Percentiles rank a stretch among this genome's conserved stretches.
phyloP scores from a whole-genome alignment of 2,329 filamentous ascomycete species.

The Exserohilum turcica region DNA sequence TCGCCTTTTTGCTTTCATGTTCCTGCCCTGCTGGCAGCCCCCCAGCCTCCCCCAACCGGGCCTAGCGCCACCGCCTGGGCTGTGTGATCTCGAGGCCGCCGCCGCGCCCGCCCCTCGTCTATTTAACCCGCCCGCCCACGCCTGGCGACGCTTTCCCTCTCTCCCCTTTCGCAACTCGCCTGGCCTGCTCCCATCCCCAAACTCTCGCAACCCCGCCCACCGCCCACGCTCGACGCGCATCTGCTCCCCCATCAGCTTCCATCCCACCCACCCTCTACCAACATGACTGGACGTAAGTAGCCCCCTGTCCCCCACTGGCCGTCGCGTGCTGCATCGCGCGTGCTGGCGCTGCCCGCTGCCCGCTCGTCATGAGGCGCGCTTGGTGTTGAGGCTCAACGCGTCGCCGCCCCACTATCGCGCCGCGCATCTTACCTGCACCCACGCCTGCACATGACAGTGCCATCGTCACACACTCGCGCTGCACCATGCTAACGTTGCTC shows the following conservation, averaged over 20 bases:
- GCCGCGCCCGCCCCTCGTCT: slow-evolving; percentile 26
- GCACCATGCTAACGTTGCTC: slow-evolving; percentile 41
- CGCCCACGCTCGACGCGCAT: slow-evolving; percentile 4
- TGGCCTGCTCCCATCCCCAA: slow-evolving; percentile 17
- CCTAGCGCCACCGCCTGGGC: slow-evolving; percentile 26
- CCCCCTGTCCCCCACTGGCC: slow-evolving; percentile 13
- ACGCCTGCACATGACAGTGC: slow-evolving; percentile 23
- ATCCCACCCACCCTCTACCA: slow-evolving; percentile 38
- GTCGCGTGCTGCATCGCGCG: slow-evolving; percentile 23
- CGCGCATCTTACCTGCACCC: slow-evolving; percentile 21
- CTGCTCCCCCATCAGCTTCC: slow-evolving; percentile 25
- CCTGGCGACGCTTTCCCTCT: slow-evolving; percentile 11
- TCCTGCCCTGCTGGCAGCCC: slow-evolving; percentile 11
- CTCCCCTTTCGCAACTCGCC: slow-evolving; percentile 21
- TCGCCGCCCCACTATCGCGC: slow-evolving; percentile 23
- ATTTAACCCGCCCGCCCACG: slow-evolving; percentile 25
- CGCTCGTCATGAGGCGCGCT: slow-evolving; percentile 25
- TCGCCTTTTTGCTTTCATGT: slow-evolving; percentile 23
- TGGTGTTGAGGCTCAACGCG: slow-evolving; percentile 40
- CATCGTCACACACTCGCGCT: slow-evolving; percentile 14
- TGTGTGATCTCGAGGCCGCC: slow-evolving; percentile 36
- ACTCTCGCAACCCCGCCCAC: slow-evolving; percentile 7
- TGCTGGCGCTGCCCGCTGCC: slow-evolving; percentile 14
- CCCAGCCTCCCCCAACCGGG: slow-evolving; percentile 28
- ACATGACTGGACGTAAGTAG: slow-evolving; percentile 54